phyloP scores from a whole-genome alignment of 495 filamentous ascomycete species.

The Penicillium angulare region DNA sequence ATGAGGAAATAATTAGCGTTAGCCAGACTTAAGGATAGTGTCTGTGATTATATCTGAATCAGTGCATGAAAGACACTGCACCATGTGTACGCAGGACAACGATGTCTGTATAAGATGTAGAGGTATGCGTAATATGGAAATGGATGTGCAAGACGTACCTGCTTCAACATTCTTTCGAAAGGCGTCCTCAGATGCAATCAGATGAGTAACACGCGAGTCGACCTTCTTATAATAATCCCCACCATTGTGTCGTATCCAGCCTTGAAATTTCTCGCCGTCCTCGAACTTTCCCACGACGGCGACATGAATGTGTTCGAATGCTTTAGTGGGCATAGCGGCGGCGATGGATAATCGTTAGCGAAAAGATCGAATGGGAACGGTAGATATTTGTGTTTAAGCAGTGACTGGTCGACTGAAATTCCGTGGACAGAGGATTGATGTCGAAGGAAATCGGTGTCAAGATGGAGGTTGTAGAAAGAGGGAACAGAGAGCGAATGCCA shows the following conservation, averaged over 20 bases:
- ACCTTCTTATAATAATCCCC: slow-evolving; percentile 45
- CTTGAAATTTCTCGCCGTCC: slow-evolving; percentile 42
- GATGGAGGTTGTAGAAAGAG: too few species aligned
- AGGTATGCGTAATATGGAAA: not conserved
- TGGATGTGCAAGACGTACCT: slow-evolving; percentile 33
- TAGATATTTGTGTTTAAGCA: too few species aligned
- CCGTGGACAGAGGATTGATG: too few species aligned
- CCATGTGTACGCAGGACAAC: too few species aligned
- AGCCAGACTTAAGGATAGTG: not conserved
- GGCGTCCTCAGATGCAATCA: slow-evolving; percentile 54
- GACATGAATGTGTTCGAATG: slow-evolving; percentile 27
- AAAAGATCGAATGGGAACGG: not conserved
- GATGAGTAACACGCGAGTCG: slow-evolving; percentile 51
- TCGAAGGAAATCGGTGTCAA: too few species aligned
- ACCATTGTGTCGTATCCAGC: slow-evolving; percentile 55
- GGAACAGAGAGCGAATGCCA: too few species aligned
- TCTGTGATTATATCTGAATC: too few species aligned
- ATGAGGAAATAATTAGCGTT: not conserved
- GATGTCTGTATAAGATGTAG: too few species aligned
- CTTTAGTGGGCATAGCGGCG: slow-evolving; percentile 31
- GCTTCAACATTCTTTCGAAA: slow-evolving; percentile 42
- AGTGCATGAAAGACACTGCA: too few species aligned
- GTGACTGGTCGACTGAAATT: too few species aligned
- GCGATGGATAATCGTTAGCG: not conserved
- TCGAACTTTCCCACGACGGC: slow-evolving; percentile 42